phyloP scores from a whole-genome alignment of 257 asterid genomes.

The Solanum commersonii region DNA sequence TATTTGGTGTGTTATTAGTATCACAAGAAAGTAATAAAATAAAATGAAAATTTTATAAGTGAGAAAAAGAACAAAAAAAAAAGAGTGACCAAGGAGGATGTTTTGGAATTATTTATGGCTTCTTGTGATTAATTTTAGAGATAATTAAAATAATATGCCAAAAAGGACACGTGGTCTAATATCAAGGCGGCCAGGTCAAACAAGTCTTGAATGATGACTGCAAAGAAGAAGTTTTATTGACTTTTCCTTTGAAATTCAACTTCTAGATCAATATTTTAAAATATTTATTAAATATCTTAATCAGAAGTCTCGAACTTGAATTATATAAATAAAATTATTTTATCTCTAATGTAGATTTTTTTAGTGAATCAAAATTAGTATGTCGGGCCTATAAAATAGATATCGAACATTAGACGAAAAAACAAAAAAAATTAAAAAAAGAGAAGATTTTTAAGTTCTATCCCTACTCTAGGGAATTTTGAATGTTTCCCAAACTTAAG shows the following conservation, averaged over 20 bases:
- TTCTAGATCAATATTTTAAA: neutral
- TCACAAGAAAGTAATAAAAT: neutral
- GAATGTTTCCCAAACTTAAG: neutral
- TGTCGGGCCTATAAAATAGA: rapidly evolving
- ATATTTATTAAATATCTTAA: neutral
- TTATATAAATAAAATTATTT: neutral
- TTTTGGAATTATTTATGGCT: conserved; percentile 6
- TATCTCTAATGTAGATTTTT: neutral
- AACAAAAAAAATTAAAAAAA: rapidly evolving
- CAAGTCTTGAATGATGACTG: conserved; percentile 18
- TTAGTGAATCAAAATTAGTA: neutral
- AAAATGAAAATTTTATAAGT: neutral
- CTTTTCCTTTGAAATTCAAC: neutral
- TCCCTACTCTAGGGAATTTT: neutral
- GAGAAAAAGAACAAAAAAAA: neutral
- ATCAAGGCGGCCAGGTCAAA: conserved; percentile 36
- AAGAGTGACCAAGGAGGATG: conserved; percentile 12
- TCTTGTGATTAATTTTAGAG: neutral
- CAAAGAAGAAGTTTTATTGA: neutral
- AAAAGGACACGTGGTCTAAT: conserved; percentile 46
- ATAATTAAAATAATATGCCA: neutral
- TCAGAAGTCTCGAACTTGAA: rapidly evolving
- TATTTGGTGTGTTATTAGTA: neutral
- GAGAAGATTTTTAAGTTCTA: neutral
- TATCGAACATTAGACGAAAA: rapidly evolving